These are phyloP conservation scores for Russula virescens DNA, from an alignment of 768 basidiomycete species.

Conservation along the genomic window DNA sequence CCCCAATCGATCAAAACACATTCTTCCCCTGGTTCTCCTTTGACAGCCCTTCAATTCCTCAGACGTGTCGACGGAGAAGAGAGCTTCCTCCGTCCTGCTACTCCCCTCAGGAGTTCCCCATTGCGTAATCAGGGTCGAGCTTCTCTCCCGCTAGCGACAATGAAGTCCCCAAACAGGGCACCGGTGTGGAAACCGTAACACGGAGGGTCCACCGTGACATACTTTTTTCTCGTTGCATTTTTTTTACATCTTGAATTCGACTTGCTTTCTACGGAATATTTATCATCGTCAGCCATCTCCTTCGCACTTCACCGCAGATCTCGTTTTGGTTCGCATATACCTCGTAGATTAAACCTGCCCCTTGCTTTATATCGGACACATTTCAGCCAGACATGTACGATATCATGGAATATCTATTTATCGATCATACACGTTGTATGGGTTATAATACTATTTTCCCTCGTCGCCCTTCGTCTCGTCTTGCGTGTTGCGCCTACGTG, in stretches of 20 bases:
- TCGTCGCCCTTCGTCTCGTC: neutral
- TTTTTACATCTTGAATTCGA: neutral
- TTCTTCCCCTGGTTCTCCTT: constrained; percentile 62
- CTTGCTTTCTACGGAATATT: constrained; percentile 5
- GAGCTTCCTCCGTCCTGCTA: constrained; percentile 47
- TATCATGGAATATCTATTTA: neutral
- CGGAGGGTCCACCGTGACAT: no score
- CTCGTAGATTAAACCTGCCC: constrained; percentile 1
- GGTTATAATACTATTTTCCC: neutral
- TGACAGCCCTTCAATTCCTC: constrained; percentile 80
- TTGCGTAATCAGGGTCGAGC: constrained; percentile 1
- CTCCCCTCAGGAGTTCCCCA: constrained; percentile 48
- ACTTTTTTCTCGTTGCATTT: neutral
- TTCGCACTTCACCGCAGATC: constrained; percentile 9
- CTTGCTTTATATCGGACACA: constrained; percentile 16
- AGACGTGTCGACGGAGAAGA: constrained; percentile 66
- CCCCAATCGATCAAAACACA: constrained; percentile 46
- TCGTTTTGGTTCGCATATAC: constrained; percentile 10
- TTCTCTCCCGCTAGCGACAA: constrained; percentile 1
- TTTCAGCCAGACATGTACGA: constrained; percentile 16
- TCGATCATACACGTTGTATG: constrained; percentile 4
- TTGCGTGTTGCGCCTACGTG: constrained; percentile 6
- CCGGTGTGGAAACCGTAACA: constrained; percentile 24
- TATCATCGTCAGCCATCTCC: constrained; percentile 4
- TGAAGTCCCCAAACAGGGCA: constrained; percentile 15